Conservation (phyloP, 306 rosid genomes). For the Malus sylvestris region DNA sequence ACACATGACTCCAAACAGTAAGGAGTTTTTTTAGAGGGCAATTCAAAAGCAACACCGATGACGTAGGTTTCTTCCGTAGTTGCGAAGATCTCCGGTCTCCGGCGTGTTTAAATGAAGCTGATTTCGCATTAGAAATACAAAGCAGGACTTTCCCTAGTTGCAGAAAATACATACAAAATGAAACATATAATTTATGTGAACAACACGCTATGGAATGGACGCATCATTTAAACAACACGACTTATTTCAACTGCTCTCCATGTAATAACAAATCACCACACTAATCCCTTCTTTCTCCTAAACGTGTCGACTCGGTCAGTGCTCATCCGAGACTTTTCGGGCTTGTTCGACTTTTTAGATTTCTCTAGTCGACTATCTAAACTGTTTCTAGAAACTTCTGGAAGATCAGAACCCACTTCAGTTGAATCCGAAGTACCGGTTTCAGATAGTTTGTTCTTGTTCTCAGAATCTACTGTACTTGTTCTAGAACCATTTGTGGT, state of each 20-base stretch:
- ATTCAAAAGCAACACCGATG: too few relatives aligned
- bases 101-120: slow-evolving; percentile 23
- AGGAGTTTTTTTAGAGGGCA: too few relatives aligned
- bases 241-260: slow-evolving; percentile 38
- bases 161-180: slow-evolving; percentile 35
- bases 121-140: slow-evolving; percentile 37
- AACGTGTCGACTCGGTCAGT: slow-evolving; percentile 87
- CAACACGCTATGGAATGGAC: slow-evolving; percentile 25
- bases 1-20: too few relatives aligned
- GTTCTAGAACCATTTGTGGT: slow-evolving; percentile 43
- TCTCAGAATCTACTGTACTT: slow-evolving; percentile 38
- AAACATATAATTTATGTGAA: slow-evolving; percentile 8
- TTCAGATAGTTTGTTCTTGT: slow-evolving; percentile 46
- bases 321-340: slow-evolving; percentile 94
- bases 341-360: slow-evolving; percentile 63
- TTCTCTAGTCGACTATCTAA: slow-evolving; percentile 93
- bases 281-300: slow-evolving; percentile 74
- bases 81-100: not conserved
- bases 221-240: slow-evolving; percentile 30
- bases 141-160: slow-evolving; percentile 26
- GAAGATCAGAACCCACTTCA: slow-evolving; percentile 47
- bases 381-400: slow-evolving; percentile 94
- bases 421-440: slow-evolving; percentile 48
- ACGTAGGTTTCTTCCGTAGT: too few relatives aligned
- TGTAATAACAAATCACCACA: slow-evolving; percentile 57